Evolutionary conservation across 2,329 filamentous ascomycete genomes (phyloP), one percentile per base, ranked within the genome.

Genomic region (Epichloe festucae): DNA sequence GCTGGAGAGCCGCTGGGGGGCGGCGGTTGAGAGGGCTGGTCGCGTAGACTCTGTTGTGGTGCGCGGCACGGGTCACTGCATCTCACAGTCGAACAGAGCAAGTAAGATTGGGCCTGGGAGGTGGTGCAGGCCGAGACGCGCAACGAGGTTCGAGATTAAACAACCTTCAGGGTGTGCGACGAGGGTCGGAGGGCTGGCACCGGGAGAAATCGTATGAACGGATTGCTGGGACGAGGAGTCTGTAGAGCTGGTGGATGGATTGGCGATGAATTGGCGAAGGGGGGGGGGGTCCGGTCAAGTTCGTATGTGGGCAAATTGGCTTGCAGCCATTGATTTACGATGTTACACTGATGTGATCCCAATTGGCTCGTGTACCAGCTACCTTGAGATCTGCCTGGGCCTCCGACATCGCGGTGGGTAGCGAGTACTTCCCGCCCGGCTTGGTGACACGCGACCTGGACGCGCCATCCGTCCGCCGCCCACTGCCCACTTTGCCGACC

Each of bases 21-120:
- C 15, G 17, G 27, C 44, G 51, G 42, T 46, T 46, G 55, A 54
- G 49, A 54, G 52, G 27, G 50, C 51, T 49, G 53, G 47, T 55
- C 52, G 54, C 56, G 55, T 48, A 38, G 55, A 55, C 52, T 31
- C 48, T 45, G 44, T 47, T 54, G 50, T 53, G 42, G 54, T 53
- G 41, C 38, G 55, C 53, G 49, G 54, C 50, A 50, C 57, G 54
- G 56, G 54, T 58, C 52, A 58, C 57, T 55, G 55, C 58, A 60
- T 60, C 50, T 55, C 55, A 58, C 52, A 49, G 52, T 52, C 46
- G 50, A 50, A 49, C 39, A 51, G 49, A 44, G 19, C 31, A 40
- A 44, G 38, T 40, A 51, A 21, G 42, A 39, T 38, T 23, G 44
- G 40, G 41, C 10, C 34, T 17, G 42, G 44, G 8, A 39, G 45